A percentile compares a stretch with the other conserved stretches of the same genome.
Evolutionary conservation across 1,284 basidiomycete species (phyloP).

Genomic region (Lignosus rhinocerotis): DNA sequence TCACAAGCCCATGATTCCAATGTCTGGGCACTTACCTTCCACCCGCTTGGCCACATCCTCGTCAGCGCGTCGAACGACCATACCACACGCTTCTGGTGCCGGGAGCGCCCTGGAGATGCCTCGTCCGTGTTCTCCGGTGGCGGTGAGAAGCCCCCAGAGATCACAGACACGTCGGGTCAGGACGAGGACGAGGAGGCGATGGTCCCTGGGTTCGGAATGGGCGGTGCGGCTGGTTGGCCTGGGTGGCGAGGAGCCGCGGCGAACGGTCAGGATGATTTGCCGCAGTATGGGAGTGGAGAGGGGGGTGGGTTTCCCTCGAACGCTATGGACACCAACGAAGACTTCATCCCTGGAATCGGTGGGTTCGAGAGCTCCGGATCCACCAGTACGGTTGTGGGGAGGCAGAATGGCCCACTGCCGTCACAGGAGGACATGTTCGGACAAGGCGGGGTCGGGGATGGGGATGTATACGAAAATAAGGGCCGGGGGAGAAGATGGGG

Average conservation of each 20-base stretch:
- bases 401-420: conserved; percentile 39
- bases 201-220: conserved; percentile 52
- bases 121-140: conserved; percentile 70
- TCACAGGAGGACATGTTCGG: conserved; percentile 45
- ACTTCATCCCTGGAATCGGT: conserved; percentile 32
- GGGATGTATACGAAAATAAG: conserved; percentile 1
- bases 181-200: conserved; percentile 66
- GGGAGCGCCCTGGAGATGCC: conserved; percentile 79
- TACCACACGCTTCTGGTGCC: conserved; percentile 96
- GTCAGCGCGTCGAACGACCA: conserved; percentile 95
- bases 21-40: conserved; percentile 94
- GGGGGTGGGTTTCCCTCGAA: conserved; percentile 9
- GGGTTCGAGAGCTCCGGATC: conserved; percentile 20
- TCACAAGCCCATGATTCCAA: conserved; percentile 96
- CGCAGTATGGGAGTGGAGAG: conserved; percentile 17
- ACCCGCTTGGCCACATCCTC: conserved; percentile 94
- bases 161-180: conserved; percentile 52
- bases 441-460: conserved; percentile 26
- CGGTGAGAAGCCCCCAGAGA: conserved; percentile 75
- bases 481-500: conserved; percentile 15
- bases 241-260: conserved; percentile 16
- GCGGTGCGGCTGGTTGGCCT: conserved; percentile 13
- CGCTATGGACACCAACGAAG: conserved; percentile 18
- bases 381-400: conserved; percentile 31
- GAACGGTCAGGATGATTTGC: conserved; percentile 18